Base-by-base conservation (phyloP, 2,329 filamentous ascomycete species). In the Neofusicoccum sp. region DNA sequence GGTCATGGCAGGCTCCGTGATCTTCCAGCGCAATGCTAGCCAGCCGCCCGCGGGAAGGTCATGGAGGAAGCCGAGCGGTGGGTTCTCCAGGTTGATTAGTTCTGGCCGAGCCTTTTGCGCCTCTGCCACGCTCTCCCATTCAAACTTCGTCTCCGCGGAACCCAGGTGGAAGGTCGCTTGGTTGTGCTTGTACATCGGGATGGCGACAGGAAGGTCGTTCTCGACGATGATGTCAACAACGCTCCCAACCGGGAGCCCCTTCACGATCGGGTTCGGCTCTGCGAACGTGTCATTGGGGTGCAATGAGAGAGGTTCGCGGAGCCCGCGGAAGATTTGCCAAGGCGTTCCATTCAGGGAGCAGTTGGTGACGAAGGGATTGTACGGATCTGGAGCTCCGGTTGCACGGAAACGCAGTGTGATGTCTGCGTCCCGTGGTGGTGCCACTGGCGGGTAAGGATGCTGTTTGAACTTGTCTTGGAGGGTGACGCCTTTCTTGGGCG, bases 181-280 rank as follows among this genome's bases (percentile, higher is more conserved):
- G 44, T 66, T 65, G 53, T 65, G 63, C 54, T 66, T 66, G 58
- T 63, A 65, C 59, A 66, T 62, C 14, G 63, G 63, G 4, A 64
- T 51, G 9, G 60, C 38, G 31, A 64, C 61, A 8, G 59, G 57
- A 9, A 65, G 51, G 41, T 63, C 63, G 44, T 64, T 65, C 33
- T 64, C 61, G 12, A 64, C 49, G n/a, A 65, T 60, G 14, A 65
- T 65, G 33, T 64, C 64, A 9, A 65, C 63, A 4, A 65, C 64
- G 20, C 63, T 63, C 47, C 64, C 64, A 47, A 63, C 40, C 4
- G 56, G 51, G 28, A 62, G 30, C 3, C 43, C 57, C 49, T 60
- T 63, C 7, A 65, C 62, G 26, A 64, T 48, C 1, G 64, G 64
- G 49, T 65, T 62, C 9, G 64, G 63, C 24, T 63, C 56, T 9